Base-by-base conservation (phyloP, 1,284 basidiomycete species). In the Sutorius eximius region DNA sequence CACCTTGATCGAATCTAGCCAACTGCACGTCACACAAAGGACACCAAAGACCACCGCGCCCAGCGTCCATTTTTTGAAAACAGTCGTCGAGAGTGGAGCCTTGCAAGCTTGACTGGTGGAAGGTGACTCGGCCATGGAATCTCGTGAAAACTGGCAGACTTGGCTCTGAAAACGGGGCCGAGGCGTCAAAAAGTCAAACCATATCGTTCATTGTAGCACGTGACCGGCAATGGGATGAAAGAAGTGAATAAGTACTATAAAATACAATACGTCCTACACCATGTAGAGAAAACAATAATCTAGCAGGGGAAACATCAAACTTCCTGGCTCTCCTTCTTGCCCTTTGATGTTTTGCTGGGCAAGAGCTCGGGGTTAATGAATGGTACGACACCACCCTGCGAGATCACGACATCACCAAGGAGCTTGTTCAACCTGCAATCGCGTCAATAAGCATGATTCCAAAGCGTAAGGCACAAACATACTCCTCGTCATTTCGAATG, bases 331-430 rank as follows among this genome's bases (percentile, higher is more conserved):
- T 69, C 67, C 56, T 69, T 69, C 66, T 69, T 69, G 49, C 67
- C 70, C 59, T 70, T 69, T 9, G 69, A 68, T 10, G 80, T 75
- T 66, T 81, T 82, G 57, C 75, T 75, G 20, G 79, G 81, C 18
- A 81, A 61, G 18, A 83, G 71, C 66, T 81, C 76, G 29, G 70
- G 70, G 37, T 70, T 71, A 63, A 78, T 78, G 57, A 70, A 72
- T 58, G 91, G 91, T 52, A 94, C 83, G 59, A 94, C 91, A 85
- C 91, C 91, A 77, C 91, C 91, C 71, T 94, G 91, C 16, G 89
- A 92, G 78, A 94, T 93, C 71, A 91, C 85, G 61, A 93, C 91
- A 67, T 83, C 79, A 32, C 90, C 91, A 59, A 94, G 81, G 29
- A 91, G 81, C 66, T 78, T 82, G 73, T 86, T 85, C 64, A 87